Evolutionary conservation across 805 yeast genomes (phyloP).

Genomic region (Zygotorulaspora sp.): DNA sequence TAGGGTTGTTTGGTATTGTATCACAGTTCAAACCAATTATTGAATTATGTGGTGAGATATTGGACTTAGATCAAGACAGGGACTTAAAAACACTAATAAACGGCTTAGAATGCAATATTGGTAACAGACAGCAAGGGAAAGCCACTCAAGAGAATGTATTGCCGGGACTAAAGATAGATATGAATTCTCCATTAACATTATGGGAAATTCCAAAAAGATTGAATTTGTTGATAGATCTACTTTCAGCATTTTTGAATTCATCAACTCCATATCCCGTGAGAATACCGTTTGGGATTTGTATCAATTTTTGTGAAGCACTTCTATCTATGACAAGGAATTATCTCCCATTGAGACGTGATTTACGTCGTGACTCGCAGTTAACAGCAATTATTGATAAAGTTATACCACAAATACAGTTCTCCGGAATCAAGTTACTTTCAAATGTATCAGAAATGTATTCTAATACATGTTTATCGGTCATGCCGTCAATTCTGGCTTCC

Average conservation of each 20-base stretch:
- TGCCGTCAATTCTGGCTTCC: slow-evolving; percentile 46
- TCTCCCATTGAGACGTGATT: slow-evolving; percentile 51
- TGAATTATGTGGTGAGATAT: slow-evolving; percentile 52
- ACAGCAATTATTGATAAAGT: slow-evolving; percentile 43
- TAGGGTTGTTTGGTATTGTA: slow-evolving; percentile 45
- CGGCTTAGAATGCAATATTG: slow-evolving; percentile 36
- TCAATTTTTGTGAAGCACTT: slow-evolving; percentile 50
- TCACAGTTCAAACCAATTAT: slow-evolving; percentile 53
- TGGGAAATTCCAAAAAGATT: slow-evolving; percentile 50
- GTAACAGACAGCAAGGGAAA: slow-evolving; percentile 9
- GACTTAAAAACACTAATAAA: slow-evolving; percentile 42
- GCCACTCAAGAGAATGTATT: slow-evolving; percentile 35
- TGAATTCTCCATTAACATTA: slow-evolving; percentile 50
- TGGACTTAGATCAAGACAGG: slow-evolving; percentile 54
- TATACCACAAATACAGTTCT: slow-evolving; percentile 41
- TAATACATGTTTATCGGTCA: slow-evolving; percentile 42
- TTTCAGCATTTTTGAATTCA: slow-evolving; percentile 44
- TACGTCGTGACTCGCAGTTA: slow-evolving; percentile 50
- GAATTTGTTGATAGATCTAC: slow-evolving; percentile 41
- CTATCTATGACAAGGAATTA: slow-evolving; percentile 52
- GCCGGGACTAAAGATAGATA: slow-evolving; percentile 52
- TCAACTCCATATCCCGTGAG: slow-evolving; percentile 53
- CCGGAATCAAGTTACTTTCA: slow-evolving; percentile 43
- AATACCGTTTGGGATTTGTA: slow-evolving; percentile 59
- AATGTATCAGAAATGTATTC: slow-evolving; percentile 28